A percentile compares a stretch with the other conserved stretches of the same genome.
These are phyloP conservation scores for Ceratopteris richardii DNA, from an alignment of 75 land plant species.

Conservation along the genomic window DNA sequence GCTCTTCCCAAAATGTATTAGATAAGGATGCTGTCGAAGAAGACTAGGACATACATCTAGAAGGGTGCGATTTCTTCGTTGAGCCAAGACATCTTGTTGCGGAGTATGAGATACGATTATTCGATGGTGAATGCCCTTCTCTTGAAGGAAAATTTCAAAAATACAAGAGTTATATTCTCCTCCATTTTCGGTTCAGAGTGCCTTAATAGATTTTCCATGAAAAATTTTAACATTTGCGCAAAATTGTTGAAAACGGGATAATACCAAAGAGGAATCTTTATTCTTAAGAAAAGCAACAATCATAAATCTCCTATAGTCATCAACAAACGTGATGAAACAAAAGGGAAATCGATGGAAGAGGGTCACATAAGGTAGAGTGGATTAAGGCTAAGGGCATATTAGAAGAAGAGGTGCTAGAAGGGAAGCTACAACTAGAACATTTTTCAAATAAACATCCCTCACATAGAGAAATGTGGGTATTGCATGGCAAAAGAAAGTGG, in stretches of 20 bases:
- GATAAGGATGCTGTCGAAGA: slow-evolving; percentile 6
- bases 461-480: too few relatives aligned
- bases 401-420: not conserved
- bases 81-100: slow-evolving; percentile 1
- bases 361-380: not conserved
- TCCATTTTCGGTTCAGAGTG: too few relatives aligned
- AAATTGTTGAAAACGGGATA: not conserved
- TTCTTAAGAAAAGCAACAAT: not conserved
- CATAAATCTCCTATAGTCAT: too few relatives aligned
- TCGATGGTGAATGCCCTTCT: too few relatives aligned
- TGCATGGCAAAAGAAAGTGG: too few relatives aligned
- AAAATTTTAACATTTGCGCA: not conserved
- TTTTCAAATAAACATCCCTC: not conserved
- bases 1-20: slow-evolving; percentile 15
- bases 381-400: not conserved
- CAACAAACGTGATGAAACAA: not conserved
- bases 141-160: too few relatives aligned
- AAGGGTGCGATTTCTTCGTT: slow-evolving; percentile 3
- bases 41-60: slow-evolving; percentile 1
- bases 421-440: not conserved
- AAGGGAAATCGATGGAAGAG: not conserved
- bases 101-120: too few relatives aligned
- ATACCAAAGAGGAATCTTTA: too few relatives aligned
- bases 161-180: too few relatives aligned
- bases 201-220: too few relatives aligned